Conservation (phyloP, 176 grass and related monocot species). For the Poa annua region DNA sequence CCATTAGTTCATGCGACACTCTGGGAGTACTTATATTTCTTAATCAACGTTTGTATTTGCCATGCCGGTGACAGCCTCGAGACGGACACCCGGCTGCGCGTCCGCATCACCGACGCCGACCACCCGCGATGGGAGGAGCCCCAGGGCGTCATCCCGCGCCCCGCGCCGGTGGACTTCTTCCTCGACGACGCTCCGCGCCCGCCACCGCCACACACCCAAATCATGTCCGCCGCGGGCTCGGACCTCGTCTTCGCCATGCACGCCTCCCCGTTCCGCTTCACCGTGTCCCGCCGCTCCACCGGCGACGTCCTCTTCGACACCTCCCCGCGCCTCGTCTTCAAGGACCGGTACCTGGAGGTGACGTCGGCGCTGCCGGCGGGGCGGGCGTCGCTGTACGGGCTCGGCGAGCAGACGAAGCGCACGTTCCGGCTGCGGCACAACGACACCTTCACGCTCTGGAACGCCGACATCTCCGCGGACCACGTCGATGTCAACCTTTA, state of each 20-base stretch:
- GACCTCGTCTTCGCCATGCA: constrained; percentile 60
- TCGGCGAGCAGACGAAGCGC: constrained; percentile 86
- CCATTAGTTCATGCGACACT: neutral
- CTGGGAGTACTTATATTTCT: neutral
- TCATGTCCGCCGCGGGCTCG: constrained; percentile 49
- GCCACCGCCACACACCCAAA: neutral
- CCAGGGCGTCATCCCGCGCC: constrained; percentile 64
- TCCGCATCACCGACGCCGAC: constrained; percentile 77
- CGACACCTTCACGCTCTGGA: constrained; percentile 82
- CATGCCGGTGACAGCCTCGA: constrained; percentile 51
- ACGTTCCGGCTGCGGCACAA: constrained; percentile 58
- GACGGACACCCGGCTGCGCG: constrained; percentile 68
- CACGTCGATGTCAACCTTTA: constrained; percentile 66
- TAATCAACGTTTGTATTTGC: neutral
- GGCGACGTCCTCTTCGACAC: constrained; percentile 65
- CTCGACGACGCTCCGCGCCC: neutral
- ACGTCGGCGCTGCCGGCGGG: constrained; percentile 54
- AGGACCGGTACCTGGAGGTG: constrained; percentile 78
- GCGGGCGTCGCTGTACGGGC: constrained; percentile 65
- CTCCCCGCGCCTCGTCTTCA: constrained; percentile 52
- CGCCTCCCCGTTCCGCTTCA: constrained; percentile 59
- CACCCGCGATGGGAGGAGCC: constrained; percentile 74
- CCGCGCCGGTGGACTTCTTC: neutral
- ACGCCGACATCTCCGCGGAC: constrained; percentile 50
- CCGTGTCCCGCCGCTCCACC: constrained; percentile 55